These are phyloP conservation scores for Grigorovia yakushimaensis DNA, from an alignment of 805 yeast genomes.

Conservation along the genomic window DNA sequence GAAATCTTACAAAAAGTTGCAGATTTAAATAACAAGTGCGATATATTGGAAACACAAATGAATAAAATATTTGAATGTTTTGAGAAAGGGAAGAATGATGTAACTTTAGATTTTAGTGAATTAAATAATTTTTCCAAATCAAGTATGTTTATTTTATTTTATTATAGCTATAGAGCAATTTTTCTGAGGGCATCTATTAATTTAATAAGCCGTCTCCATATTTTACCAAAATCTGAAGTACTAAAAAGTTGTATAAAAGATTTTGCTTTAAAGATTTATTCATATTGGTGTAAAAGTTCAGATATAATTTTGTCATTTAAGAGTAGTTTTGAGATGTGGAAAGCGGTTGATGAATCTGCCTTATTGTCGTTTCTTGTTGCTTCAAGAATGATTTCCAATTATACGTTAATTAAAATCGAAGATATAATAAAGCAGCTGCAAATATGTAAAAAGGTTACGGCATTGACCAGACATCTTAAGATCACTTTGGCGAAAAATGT, in stretches of 20 bases:
- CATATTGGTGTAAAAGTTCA: conserved; percentile 9
- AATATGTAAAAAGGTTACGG: too few species aligned
- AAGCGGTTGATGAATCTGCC: conserved; percentile 8
- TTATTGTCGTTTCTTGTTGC: conserved; percentile 6
- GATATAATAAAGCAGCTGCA: conserved; percentile 4
- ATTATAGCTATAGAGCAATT: too few species aligned
- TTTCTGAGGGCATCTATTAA: too few species aligned
- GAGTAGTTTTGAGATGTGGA: conserved; percentile 12
- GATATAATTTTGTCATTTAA: conserved; percentile 7
- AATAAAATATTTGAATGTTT: conserved; percentile 11
- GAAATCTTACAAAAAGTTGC: conserved; percentile 17
- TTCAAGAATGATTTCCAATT: neutral
- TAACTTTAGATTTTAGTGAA: too few species aligned
- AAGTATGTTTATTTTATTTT: too few species aligned
- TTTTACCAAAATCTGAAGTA: conserved; percentile 5
- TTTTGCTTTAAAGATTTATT: conserved; percentile 5
- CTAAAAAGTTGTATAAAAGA: conserved; percentile 1
- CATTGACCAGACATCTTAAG: too few species aligned
- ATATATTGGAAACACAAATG: conserved; percentile 14
- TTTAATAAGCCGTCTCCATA: conserved; percentile 9
- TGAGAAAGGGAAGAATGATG: too few species aligned
- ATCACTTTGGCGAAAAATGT: too few species aligned
- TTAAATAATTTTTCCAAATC: too few species aligned
- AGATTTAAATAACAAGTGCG: conserved; percentile 6
- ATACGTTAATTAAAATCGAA: conserved; percentile 2